phyloP scores from a whole-genome alignment of 2,329 filamentous ascomycete species.

The Alternaria ethzedia region DNA sequence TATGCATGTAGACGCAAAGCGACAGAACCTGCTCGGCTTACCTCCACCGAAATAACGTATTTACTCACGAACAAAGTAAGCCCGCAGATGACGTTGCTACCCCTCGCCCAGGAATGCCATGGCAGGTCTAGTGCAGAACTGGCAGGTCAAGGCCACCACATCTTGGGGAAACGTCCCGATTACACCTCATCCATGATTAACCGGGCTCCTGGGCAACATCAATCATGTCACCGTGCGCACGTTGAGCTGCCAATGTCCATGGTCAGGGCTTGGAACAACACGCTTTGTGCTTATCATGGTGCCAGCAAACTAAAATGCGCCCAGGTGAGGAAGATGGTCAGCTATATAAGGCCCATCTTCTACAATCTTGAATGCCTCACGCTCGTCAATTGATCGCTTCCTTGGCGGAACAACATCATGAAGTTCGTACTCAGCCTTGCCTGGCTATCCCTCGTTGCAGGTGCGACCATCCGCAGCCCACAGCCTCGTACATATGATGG shows the following conservation, averaged over 20 bases:
- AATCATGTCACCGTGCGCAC: conserved; percentile 11
- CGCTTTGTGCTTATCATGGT: conserved; percentile 1
- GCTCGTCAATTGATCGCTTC: background rate
- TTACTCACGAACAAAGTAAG: background rate
- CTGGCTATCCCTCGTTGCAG: conserved; percentile 22
- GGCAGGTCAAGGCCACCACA: conserved; percentile 28
- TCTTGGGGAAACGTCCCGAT: conserved; percentile 12
- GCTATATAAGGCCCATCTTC: conserved; percentile 4
- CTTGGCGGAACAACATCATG: conserved; percentile 14
- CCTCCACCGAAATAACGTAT: background rate
- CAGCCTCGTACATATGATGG: conserved; percentile 46
- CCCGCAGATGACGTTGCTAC: conserved; percentile 21
- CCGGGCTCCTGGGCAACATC: conserved; percentile 1
- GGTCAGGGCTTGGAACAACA: conserved; percentile 1
- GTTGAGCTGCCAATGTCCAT: conserved; percentile 6
- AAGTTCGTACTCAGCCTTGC: conserved; percentile 19
- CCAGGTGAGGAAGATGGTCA: background rate
- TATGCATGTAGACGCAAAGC: background rate
- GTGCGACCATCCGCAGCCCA: conserved; percentile 32
- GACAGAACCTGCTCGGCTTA: background rate
- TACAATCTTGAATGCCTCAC: background rate
- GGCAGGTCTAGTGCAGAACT: conserved; percentile 20
- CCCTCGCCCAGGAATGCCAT: conserved; percentile 30
- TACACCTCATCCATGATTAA: conserved; percentile 12
- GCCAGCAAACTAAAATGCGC: background rate